phyloP scores from a whole-genome alignment of 2,329 filamentous ascomycete species.

The Rachicladosporium sp. region DNA sequence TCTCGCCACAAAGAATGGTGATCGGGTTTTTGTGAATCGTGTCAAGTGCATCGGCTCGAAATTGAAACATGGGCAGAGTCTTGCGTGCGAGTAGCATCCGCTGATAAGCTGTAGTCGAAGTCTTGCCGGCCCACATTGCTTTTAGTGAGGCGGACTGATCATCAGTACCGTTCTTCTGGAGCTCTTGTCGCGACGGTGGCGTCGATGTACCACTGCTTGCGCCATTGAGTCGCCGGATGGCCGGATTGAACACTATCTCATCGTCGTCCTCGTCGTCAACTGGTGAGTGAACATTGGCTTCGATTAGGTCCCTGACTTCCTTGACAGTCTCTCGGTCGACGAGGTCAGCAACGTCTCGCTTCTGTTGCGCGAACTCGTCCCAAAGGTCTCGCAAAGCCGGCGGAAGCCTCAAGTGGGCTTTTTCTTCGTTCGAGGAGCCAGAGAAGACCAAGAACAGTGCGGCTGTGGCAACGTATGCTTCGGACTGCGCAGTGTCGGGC shows the following conservation, averaged over 20 bases:
- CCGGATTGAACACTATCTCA: slow-evolving; percentile 58
- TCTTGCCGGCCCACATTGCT: slow-evolving; percentile 41
- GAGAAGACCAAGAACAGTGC: slow-evolving; percentile 74
- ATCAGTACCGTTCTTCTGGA: slow-evolving; percentile 4
- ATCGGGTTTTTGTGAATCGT: slow-evolving; percentile 71
- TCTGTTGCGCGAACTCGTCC: slow-evolving; percentile 60
- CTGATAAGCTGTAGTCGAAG: slow-evolving; percentile 48
- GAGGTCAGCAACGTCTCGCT: slow-evolving; percentile 58
- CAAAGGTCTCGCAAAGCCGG: slow-evolving; percentile 76
- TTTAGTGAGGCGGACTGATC: slow-evolving; percentile 30
- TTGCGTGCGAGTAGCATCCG: slow-evolving; percentile 66
- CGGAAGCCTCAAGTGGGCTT: slow-evolving; percentile 66
- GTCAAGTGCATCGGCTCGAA: slow-evolving; percentile 63
- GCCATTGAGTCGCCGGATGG: slow-evolving; percentile 41
- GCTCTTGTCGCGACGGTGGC: slow-evolving; percentile 15
- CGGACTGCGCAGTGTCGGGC: slow-evolving; percentile 66
- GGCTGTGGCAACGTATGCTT: slow-evolving; percentile 70
- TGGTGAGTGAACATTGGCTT: slow-evolving; percentile 39
- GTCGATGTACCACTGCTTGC: slow-evolving; percentile 20
- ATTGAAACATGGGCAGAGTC: slow-evolving; percentile 82
- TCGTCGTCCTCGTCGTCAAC: slow-evolving; percentile 41
- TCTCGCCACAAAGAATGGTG: slow-evolving; percentile 91
- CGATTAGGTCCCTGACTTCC: slow-evolving; percentile 57
- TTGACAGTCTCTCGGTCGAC: slow-evolving; percentile 58
- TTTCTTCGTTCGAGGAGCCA: slow-evolving; percentile 71